Base-by-base conservation (phyloP, 768 basidiomycete species). In the Amanita jacksonii region DNA sequence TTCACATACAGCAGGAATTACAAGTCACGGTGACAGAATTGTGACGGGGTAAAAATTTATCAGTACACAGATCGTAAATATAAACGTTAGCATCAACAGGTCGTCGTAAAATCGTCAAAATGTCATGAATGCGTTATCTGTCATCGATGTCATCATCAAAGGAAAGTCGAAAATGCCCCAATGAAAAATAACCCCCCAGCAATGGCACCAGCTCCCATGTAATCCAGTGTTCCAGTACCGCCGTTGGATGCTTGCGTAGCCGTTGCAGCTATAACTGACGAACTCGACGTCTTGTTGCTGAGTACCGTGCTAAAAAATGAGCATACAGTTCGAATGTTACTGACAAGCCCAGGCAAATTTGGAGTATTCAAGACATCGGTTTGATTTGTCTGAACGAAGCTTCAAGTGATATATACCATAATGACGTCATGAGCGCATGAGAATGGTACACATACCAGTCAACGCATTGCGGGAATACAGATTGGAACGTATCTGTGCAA, bases 391-490 rank as follows among this genome's bases (percentile, higher is more conserved):
- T 45, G 20, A 36, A 41, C 16, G 23, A 45, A 45, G 24, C 43
- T n/a, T n/a, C n/a, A n/a, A n/a, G n/a, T 45, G 46, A 69, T 65
- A 58, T 80, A 80, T 57, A 77, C 78, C 36, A 15, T 22, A 18
- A 36, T 10, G 37, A 37, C 35, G 25, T 16, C 13, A 5, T 25
- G 13, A n/a, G 2, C 42, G 18, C 27, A 20, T 19, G 50, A 12
- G 23, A 28, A 19, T 25, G 30, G 41, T 24, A 20, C 65, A 32
- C 40, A n/a, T n/a, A 79, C 77, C 81, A 82, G 53, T 82, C 79
- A 30, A 76, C 76, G 47, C 79, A 84, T 64, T 82, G 77, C 28
- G 79, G 79, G 59, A 72, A 70, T 3, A 57, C 63, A 15, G 68
- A 55, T 50, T 69, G 65, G 50, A 67, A 68, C 0, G 65, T 65